Evolutionary conservation across 2,329 filamentous ascomycete species (phyloP), one percentile per base, ranked within the genome.

Genomic region (Venturia pyrina): DNA sequence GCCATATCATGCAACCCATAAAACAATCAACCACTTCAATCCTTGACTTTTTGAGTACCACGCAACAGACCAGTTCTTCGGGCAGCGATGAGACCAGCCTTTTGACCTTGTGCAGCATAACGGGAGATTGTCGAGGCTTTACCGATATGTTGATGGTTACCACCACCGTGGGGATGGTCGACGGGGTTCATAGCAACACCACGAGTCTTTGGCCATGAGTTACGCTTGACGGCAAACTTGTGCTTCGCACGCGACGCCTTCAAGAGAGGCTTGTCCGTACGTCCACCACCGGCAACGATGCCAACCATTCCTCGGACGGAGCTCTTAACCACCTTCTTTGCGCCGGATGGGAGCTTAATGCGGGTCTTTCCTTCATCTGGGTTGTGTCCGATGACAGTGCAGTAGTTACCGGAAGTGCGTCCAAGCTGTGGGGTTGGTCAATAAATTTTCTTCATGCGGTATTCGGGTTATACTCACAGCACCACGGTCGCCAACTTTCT

Each of bases 131-230:
- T 99, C 73, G 95, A 99, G 77, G 95, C 95, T 86, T 99, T 98
- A 90, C 95, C 93, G 79, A 97, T 97, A 84, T 99, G 95, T 87
- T 99, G 95, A 83, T 99, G 95, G 89, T 99, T 98, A 96, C 95
- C 93, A 82, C 81, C 81, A 80, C 81, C 81, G 79, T 83, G 81
- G 75, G 81, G 81, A 88, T 99, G 95, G 85, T 99, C 95, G 78
- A 99, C 95, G 77, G 95, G 95, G 86, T 99, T 99, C 95, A 99
- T 99, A 83, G 95, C 95, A 89, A 99, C 95, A 97, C 95, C 95
- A 95, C 95, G 93, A 87, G 95, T 99, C 91, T 96, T 97, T 84
- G 95, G 95, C 95, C 95, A 99, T 79, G 88, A 93, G 91, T 99
- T 98, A 80, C 95, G 92, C 92, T 99, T 99, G 85, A 97, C 96